A percentile compares a stretch with the other conserved stretches of the same genome.
These are phyloP conservation scores for Flaveria ramosissima DNA, from an alignment of 129 eudicot genomes.

Conservation along the genomic window DNA sequence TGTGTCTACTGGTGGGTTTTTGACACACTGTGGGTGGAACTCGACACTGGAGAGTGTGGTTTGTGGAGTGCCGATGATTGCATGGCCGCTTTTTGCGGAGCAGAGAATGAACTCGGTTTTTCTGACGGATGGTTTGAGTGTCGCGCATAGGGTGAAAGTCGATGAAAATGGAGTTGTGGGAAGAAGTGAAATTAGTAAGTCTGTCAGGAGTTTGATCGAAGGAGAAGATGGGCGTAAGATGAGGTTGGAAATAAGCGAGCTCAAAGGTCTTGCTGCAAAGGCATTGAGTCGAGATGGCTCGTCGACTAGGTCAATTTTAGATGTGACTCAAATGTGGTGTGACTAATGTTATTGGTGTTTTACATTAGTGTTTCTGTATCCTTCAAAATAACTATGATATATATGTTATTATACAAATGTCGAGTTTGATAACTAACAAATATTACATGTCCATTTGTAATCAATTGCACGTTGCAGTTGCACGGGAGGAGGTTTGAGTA, in stretches of 20 bases:
- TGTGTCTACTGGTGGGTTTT: slow-evolving; percentile 40
- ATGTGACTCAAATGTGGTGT: slow-evolving; percentile 14
- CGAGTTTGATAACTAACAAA: too few species aligned
- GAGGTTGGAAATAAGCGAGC: slow-evolving; percentile 24
- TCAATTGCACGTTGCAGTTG: too few species aligned
- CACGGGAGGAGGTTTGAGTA: too few species aligned
- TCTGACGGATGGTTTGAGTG: slow-evolving; percentile 25
- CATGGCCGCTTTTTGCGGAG: slow-evolving; percentile 48
- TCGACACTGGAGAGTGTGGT: too few species aligned
- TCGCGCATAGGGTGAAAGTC: slow-evolving; percentile 29
- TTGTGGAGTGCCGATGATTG: slow-evolving; percentile 47
- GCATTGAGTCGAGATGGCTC: slow-evolving; percentile 34
- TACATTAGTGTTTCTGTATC: background rate
- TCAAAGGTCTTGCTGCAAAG: slow-evolving; percentile 11
- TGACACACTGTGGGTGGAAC: slow-evolving; percentile 53
- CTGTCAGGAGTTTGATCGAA: slow-evolving; percentile 30
- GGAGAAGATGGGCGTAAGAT: slow-evolving; percentile 37
- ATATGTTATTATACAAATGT: too few species aligned
- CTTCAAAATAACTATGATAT: too few species aligned
- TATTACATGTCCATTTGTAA: too few species aligned
- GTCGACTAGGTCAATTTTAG: slow-evolving; percentile 21
- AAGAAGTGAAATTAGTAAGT: slow-evolving; percentile 24
- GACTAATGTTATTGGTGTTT: background rate
- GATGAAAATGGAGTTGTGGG: slow-evolving; percentile 41
- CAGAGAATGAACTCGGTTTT: slow-evolving; percentile 38